A percentile compares a stretch with the other conserved stretches of the same genome.
Evolutionary conservation across 768 basidiomycete genomes (phyloP).

Genomic region (Hemileccinum impolitum): DNA sequence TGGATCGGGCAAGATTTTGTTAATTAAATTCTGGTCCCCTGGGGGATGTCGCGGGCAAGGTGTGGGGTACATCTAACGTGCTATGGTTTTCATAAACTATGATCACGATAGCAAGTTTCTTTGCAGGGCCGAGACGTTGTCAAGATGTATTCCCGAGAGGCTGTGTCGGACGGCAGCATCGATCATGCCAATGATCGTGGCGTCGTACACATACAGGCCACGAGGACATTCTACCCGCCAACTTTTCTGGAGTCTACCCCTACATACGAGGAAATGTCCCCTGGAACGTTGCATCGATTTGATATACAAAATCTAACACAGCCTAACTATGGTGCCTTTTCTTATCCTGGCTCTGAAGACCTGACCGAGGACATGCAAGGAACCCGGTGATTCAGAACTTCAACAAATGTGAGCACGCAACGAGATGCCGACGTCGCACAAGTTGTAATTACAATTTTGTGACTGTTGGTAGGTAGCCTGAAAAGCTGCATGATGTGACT

Average conservation of each 20-base stretch:
- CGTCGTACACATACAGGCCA: neutral
- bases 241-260: neutral
- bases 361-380: neutral
- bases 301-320: neutral
- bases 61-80: too few relatives aligned
- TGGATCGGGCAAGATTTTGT: constrained; percentile 8
- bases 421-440: too few relatives aligned
- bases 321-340: neutral
- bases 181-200: neutral
- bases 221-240: neutral
- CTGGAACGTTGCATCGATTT: neutral
- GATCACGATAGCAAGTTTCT: neutral
- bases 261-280: neutral
- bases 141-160: neutral
- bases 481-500: too few relatives aligned
- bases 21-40: neutral
- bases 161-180: neutral
- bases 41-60: neutral
- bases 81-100: neutral
- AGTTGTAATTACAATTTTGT: too few relatives aligned
- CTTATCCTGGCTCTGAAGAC: neutral
- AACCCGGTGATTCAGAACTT: too few relatives aligned
- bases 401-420: too few relatives aligned
- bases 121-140: neutral
- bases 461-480: too few relatives aligned